Evolutionary conservation across 2,329 filamentous ascomycete genomes (phyloP).

Genomic region (Fusarium albidum): DNA sequence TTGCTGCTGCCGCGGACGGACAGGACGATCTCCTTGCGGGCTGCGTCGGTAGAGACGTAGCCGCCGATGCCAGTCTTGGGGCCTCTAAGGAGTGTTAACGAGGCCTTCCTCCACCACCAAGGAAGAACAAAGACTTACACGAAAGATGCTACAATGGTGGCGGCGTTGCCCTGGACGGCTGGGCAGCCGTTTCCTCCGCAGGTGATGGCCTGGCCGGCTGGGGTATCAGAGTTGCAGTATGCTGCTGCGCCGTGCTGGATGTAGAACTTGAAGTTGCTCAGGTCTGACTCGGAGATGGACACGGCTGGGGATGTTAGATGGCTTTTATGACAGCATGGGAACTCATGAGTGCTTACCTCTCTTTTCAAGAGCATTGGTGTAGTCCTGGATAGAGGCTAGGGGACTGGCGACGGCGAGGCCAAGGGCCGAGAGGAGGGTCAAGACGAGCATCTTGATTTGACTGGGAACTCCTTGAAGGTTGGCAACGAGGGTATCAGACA

Average conservation of each 20-base stretch:
- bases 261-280: conserved; percentile 56
- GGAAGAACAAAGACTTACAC: conserved; percentile 47
- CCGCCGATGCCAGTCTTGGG: conserved; percentile 55
- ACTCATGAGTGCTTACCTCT: conserved; percentile 47
- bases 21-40: conserved; percentile 63
- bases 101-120: too few relatives aligned
- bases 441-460: conserved; percentile 35
- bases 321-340: not conserved
- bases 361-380: conserved; percentile 40
- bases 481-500: not conserved
- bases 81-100: conserved; percentile 44
- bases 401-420: conserved; percentile 40
- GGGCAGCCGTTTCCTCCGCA: conserved; percentile 57
- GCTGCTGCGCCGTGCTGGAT: conserved; percentile 60
- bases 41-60: conserved; percentile 60
- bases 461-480: not conserved
- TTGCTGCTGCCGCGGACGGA: conserved; percentile 67
- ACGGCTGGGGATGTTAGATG: conserved; percentile 11
- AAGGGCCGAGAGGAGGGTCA: conserved; percentile 38
- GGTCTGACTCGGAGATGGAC: conserved; percentile 32
- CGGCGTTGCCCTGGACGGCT: conserved; percentile 51
- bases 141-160: conserved; percentile 54
- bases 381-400: conserved; percentile 36
- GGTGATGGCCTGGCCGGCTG: conserved; percentile 49
- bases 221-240: conserved; percentile 60